Evolutionary conservation across 1,284 basidiomycete genomes (phyloP), one percentile per base, ranked within the genome.

Genomic region (Somion occarium): DNA sequence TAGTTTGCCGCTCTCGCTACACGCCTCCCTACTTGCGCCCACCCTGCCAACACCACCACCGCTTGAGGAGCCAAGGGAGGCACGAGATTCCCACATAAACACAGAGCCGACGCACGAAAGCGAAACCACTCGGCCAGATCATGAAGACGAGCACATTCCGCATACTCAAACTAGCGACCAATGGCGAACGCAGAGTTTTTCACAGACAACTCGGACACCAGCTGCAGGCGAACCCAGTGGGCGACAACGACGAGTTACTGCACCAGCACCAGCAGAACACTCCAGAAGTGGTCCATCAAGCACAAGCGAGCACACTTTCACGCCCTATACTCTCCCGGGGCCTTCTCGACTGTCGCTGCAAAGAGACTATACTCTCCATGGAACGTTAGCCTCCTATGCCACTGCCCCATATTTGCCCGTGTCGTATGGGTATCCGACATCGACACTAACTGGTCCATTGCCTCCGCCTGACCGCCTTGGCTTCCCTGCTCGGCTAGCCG

Each of bases 1-100:
- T 64, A 74, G 74, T 38, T 72, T 80, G 27, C 78, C 78, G 37
- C 68, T 65, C 54, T 75, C 70, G 56, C 70, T 80, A 42, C 70
- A 71, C 49, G 69, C 71, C 20, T 72, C 72, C 56, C 15, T 34
- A 15, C 70, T 78, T 41, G 71, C 66, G 56, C 64, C 63, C 50
- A 63, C 69, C 3, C 75, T 76, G 11, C 72, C 69, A 7, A 7
- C 30, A 7, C 30, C 30, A 7, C 15, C 30, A 15, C 30, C 30
- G 30, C 30, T 15, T 34, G 30, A 34, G 30, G 30, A 34, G 30
- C 30, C 30, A 34, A 34, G 30, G 30, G 30, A 34, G 15, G 15
- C 30, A 34, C 7, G 30, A 34, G 30, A 34, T 15, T 34, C 30
- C 7, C 30, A 7, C 7, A 34, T 15, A 34, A 7, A 34, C 15